Base-by-base conservation (phyloP, 2,329 filamentous ascomycete genomes). In the Setomelanomma holmii region DNA sequence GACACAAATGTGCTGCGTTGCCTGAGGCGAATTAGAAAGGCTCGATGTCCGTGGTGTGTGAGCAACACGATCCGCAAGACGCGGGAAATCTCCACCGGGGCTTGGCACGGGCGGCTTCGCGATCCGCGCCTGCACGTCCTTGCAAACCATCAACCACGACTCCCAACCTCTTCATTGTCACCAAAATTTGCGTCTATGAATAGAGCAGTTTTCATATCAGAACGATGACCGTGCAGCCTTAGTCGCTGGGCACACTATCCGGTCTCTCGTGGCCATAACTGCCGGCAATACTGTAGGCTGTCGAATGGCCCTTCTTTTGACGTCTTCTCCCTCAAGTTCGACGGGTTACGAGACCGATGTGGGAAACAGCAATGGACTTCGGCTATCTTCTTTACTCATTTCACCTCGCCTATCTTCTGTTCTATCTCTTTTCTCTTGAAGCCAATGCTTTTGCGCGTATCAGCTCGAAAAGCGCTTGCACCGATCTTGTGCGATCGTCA, bases 1-100 rank as follows among this genome's bases (percentile, higher is more conserved):
- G 35, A 33, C 40, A 16, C 24, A 45, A 43, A 23, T 49, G 45
- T 49, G 36, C 54, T 30, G 42, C 34, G 45, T 41, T 44, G n/a
- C 42, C 14, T 33, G 20, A 20, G 22, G 16, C 35, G 43, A 23
- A 20, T 7, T 27, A 24, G 21, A 49, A 35, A 16, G 34, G 33
- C 39, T 20, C n/a, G 6, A 17, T 34, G 39, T 36, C 17, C 30
- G 33, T 42, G 35, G 22, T 35, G 38, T 36, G 40, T 4, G 43
- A 14, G 40, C 43, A 20, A 40, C 20, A 39, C 16, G 38, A 35
- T 21, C 40, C 19, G n/a, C 45, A 19, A 47, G 12, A 14, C 16
- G 20, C 14, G n/a, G 20, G 34, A 17, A 22, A 46, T 4, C 20
- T 20, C 16, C 40, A 24, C 16, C 14, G 21, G n/a, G 22, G 10